Percentiles rank a stretch among this genome's conserved stretches.
phyloP scores from a whole-genome alignment of 495 filamentous ascomycete genomes.

The Hypoxylon crocopeplum region DNA sequence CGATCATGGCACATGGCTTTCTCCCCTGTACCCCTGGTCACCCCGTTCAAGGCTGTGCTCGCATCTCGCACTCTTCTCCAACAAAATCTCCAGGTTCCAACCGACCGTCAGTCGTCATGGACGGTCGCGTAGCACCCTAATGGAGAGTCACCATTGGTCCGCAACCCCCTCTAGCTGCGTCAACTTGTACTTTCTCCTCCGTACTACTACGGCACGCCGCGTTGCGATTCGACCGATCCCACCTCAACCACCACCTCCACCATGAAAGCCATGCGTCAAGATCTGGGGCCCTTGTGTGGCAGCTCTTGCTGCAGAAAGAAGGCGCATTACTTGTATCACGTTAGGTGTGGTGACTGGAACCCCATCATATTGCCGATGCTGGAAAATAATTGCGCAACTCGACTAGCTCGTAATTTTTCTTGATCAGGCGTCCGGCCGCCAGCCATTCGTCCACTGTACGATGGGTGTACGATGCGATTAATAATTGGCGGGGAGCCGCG shows the following conservation, averaged over 20 bases:
- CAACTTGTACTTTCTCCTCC: constrained; percentile 1
- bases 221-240: constrained; percentile 31
- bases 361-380: constrained; percentile 5
- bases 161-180: neutral
- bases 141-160: constrained; percentile 11
- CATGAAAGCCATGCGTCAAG: constrained; percentile 19
- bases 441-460: constrained; percentile 17
- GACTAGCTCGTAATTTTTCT: constrained; percentile 2
- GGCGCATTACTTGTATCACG: constrained; percentile 31
- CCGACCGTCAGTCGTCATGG: neutral
- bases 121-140: constrained; percentile 11
- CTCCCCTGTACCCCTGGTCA: neutral
- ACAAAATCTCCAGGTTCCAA: constrained; percentile 28
- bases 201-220: constrained; percentile 11
- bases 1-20: constrained; percentile 37
- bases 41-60: constrained; percentile 26
- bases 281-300: constrained; percentile 23
- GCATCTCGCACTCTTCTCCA: constrained; percentile 25
- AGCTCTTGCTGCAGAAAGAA: constrained; percentile 29
- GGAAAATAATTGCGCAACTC: neutral
- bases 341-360: constrained; percentile 4
- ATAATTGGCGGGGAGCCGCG: constrained; percentile 4
- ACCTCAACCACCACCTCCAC: constrained; percentile 10
- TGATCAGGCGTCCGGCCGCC: neutral
- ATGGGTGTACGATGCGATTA: neutral